A percentile compares a stretch with the other conserved stretches of the same genome.
phyloP scores from a whole-genome alignment of 352 stramenopile genomes.

The Phytopythium helicoides region DNA sequence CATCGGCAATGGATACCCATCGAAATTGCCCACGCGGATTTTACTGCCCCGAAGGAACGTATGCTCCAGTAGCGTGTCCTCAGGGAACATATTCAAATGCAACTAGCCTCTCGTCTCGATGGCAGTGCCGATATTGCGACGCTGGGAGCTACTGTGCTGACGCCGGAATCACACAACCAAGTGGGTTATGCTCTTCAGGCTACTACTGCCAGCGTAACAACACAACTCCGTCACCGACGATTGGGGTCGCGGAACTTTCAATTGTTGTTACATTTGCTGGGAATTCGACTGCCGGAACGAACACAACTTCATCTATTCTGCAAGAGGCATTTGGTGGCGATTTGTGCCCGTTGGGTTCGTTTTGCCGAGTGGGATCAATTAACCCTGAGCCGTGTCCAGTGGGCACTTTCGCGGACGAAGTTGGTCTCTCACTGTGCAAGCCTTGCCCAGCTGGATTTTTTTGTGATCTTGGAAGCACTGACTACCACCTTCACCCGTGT shows the following conservation, averaged over 20 bases:
- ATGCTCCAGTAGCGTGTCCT: conserved; percentile 52
- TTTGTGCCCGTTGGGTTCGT: conserved; percentile 44
- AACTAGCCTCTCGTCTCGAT: conserved; percentile 30
- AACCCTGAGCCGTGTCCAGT: conserved; percentile 34
- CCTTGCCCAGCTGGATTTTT: conserved; percentile 36
- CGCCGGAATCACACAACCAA: conserved; percentile 29
- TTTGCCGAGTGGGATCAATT: conserved; percentile 40
- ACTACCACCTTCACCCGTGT: conserved; percentile 55
- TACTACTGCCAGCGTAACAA: conserved; percentile 62
- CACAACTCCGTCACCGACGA: conserved; percentile 28
- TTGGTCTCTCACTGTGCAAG: conserved; percentile 25
- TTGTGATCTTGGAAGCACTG: conserved; percentile 39
- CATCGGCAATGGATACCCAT: conserved; percentile 18
- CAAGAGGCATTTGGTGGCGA: conserved; percentile 24
- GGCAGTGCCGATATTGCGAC: conserved; percentile 60
- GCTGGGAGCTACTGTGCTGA: conserved; percentile 46
- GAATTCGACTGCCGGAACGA: background rate
- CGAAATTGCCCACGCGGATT: conserved; percentile 58
- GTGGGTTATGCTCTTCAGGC: conserved; percentile 32
- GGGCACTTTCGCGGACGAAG: conserved; percentile 34
- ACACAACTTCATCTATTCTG: background rate
- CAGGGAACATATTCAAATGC: conserved; percentile 60
- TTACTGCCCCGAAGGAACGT: conserved; percentile 79
- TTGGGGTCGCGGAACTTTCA: conserved; percentile 18
- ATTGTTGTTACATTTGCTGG: conserved; percentile 5